Evolutionary conservation across 225 moss, liverwort and hornwort species (phyloP).

Genomic region (Asterella californica): DNA sequence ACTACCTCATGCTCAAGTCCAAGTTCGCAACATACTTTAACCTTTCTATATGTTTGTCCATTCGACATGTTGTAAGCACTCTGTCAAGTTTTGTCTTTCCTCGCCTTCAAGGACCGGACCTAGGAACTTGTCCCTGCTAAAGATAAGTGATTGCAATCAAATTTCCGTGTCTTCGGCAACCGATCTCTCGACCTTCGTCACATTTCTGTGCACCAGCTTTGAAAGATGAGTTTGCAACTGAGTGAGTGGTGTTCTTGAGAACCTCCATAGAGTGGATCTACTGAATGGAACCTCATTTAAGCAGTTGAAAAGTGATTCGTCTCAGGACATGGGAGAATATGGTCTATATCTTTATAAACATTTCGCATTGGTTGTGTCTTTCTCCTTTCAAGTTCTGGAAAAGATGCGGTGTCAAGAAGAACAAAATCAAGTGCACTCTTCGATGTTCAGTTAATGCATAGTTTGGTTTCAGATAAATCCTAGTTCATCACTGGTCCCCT

Average conservation of each 20-base stretch:
- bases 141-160: neutral
- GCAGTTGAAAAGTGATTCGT: neutral
- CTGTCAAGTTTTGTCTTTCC: neutral
- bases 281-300: neutral
- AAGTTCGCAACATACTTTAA: neutral
- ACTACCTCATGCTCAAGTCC: conserved; percentile 4
- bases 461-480: no score
- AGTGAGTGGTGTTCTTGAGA: neutral
- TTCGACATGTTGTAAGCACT: neutral
- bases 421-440: no score
- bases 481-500: no score
- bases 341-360: no score
- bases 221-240: neutral
- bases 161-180: neutral
- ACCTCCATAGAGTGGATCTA: neutral
- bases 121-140: neutral
- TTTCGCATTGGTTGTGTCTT: no score
- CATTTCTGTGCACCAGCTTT: neutral
- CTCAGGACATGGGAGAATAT: neutral
- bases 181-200: neutral
- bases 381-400: no score
- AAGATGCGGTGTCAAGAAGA: no score
- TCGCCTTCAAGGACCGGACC: neutral
- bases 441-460: no score
- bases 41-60: neutral